Conservation (phyloP, 202 grass and related monocot species). For the Eragrostis tef region DNA sequence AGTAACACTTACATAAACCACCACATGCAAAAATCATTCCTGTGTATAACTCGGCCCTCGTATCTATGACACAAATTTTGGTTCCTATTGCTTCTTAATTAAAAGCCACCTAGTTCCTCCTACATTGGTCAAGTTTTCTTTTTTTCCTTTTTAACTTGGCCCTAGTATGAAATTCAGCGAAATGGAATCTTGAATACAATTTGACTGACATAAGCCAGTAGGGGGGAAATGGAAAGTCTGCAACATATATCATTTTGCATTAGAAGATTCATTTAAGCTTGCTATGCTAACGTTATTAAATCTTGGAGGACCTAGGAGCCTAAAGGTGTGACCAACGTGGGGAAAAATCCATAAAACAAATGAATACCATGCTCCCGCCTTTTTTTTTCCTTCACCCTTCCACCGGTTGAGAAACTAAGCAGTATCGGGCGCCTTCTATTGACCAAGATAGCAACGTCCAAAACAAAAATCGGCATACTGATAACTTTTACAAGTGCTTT, state of each 20-base stretch:
- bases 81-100: not conserved
- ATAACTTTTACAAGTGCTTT: conserved; percentile 23
- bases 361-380: conserved; percentile 15
- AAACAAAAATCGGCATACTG: conserved; percentile 28
- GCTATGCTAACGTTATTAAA: not conserved
- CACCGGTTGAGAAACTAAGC: conserved; percentile 37
- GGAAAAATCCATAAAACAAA: not conserved
- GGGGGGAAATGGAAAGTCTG: not conserved
- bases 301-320: not conserved
- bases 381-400: not conserved
- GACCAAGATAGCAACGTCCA: conserved; percentile 3
- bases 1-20: conserved; percentile 16
- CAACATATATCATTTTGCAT: not conserved
- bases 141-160: not conserved
- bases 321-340: not conserved
- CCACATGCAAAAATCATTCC: not conserved
- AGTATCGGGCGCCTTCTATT: conserved; percentile 12
- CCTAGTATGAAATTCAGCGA: not conserved
- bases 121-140: not conserved
- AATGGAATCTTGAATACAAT: not conserved
- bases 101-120: not conserved
- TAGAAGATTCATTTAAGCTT: not conserved
- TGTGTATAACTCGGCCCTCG: not conserved
- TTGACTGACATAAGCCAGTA: not conserved
- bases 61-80: not conserved